Base-by-base conservation (phyloP, 495 filamentous ascomycete genomes). In the Talaromyces stipitatus region DNA sequence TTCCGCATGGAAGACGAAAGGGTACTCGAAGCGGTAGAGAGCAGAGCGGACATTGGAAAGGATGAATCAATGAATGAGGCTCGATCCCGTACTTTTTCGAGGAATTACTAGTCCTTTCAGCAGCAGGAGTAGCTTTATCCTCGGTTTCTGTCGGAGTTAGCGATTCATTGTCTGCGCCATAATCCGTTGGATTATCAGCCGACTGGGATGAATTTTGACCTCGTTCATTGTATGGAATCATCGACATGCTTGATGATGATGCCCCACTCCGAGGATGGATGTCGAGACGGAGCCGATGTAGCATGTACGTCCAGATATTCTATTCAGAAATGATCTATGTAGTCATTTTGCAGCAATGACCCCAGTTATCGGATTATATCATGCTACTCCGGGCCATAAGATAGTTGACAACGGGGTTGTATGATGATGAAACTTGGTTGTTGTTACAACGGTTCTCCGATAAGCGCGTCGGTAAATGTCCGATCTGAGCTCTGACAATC, bases 1-100 rank as follows among this genome's bases (percentile, higher is more conserved):
- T 82, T 3, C 92, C 91, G 65, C 92, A 97, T 2, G 91, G 91
- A 16, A 97, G 73, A 3, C 88, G 89, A 43, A 89, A 74, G 11
- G 92, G 90, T 0, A 78, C 73, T 27, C 69, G 77, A 2, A 92
- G 73, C 2, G 86, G 88, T 12, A 71, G 73, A 10, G 87, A 89
- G 66, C 92, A 96, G 60, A 79, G 71, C 20, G 78, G 75, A 66
- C 91, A 96, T 67, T 92, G 88, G 16, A 91, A 24, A 6, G 24
- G 10, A 48, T n/a, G 45, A n/a, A 92, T 72, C 45, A 95, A 78
- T 38, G 79, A 26, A 54, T 74, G 66, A 16, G 60, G 55, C 11
- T 33, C 54, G 46, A 46, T 22, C 20, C 10, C 7, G 1, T n/a
- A 24, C 24, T 47, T 69, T 57, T 85, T 66, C 14, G 79, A 77